Conservation (phyloP, 2,329 filamentous ascomycete species). For the Seiridium unicorne region DNA sequence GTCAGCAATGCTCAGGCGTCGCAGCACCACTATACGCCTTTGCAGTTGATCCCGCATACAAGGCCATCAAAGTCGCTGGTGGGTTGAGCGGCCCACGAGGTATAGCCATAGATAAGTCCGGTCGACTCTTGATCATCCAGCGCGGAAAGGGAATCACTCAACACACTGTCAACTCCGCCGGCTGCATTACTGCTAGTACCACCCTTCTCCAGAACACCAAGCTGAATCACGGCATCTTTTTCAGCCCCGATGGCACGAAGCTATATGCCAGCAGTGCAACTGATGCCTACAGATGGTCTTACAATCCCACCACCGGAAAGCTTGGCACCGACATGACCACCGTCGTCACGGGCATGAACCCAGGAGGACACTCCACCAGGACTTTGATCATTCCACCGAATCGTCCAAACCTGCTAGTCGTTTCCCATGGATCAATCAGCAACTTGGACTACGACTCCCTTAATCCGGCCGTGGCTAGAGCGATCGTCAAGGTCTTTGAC, state of each 20-base stretch:
- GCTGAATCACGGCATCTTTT: slow-evolving; percentile 41
- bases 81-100: slow-evolving; percentile 21
- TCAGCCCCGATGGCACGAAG: slow-evolving; percentile 32
- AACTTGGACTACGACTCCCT: slow-evolving; percentile 53
- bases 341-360: slow-evolving; percentile 52
- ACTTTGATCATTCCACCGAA: slow-evolving; percentile 52
- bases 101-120: slow-evolving; percentile 18
- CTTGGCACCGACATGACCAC: slow-evolving; percentile 32
- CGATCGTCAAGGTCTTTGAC: slow-evolving; percentile 52
- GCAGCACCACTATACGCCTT: neutral
- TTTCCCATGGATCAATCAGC: slow-evolving; percentile 52
- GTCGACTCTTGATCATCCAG: slow-evolving; percentile 25
- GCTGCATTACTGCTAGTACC: slow-evolving; percentile 22
- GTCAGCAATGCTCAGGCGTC: neutral
- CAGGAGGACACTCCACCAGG: slow-evolving; percentile 52
- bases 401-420: slow-evolving; percentile 49
- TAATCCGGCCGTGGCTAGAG: slow-evolving; percentile 45
- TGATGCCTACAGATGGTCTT: slow-evolving; percentile 53
- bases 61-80: slow-evolving; percentile 19
- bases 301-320: slow-evolving; percentile 44
- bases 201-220: slow-evolving; percentile 15
- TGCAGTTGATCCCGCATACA: neutral
- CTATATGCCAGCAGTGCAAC: slow-evolving; percentile 44
- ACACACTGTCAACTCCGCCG: slow-evolving; percentile 20
- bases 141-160: slow-evolving; percentile 22